Percentiles rank a stretch among this genome's conserved stretches.
phyloP scores from a whole-genome alignment of 805 yeast genomes.

The Hanseniaspora mollemarum region DNA sequence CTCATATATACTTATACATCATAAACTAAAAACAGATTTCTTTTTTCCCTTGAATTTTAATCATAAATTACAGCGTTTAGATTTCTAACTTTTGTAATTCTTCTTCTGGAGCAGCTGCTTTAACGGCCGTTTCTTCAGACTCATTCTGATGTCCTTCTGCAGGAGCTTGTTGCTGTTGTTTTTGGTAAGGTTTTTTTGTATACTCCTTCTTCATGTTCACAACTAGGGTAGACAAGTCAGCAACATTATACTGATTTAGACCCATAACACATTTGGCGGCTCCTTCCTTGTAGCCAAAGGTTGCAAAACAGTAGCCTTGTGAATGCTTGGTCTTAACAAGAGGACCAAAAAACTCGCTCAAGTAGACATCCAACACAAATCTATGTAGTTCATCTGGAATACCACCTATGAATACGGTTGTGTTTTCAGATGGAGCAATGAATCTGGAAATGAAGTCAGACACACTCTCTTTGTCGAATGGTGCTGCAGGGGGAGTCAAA shows the following conservation, averaged over 20 bases:
- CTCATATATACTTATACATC: too few species aligned
- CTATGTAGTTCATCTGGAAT: constrained; percentile 42
- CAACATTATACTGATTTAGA: constrained; percentile 48
- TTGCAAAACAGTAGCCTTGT: constrained; percentile 74
- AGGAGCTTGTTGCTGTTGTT: constrained; percentile 15
- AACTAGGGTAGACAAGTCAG: constrained; percentile 68
- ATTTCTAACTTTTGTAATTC: constrained; percentile 8
- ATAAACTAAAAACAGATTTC: too few species aligned
- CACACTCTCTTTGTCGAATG: constrained; percentile 44
- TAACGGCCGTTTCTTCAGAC: constrained; percentile 3
- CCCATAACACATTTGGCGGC: constrained; percentile 83
- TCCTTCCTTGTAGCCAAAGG: constrained; percentile 73
- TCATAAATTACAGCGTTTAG: background rate
- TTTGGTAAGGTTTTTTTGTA: constrained; percentile 28
- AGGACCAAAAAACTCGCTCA: constrained; percentile 15
- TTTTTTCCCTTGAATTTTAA: background rate
- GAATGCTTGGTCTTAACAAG: constrained; percentile 14
- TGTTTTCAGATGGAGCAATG: constrained; percentile 49
- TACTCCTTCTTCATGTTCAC: constrained; percentile 80
- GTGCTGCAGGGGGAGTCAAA: constrained; percentile 24
- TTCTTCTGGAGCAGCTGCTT: constrained; percentile 17
- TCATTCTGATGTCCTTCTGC: constrained; percentile 15
- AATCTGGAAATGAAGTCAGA: constrained; percentile 58
- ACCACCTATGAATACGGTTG: constrained; percentile 81
- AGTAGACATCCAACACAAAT: constrained; percentile 21